phyloP scores from a whole-genome alignment of 306 rosid genomes.

The Castanea sativa region DNA sequence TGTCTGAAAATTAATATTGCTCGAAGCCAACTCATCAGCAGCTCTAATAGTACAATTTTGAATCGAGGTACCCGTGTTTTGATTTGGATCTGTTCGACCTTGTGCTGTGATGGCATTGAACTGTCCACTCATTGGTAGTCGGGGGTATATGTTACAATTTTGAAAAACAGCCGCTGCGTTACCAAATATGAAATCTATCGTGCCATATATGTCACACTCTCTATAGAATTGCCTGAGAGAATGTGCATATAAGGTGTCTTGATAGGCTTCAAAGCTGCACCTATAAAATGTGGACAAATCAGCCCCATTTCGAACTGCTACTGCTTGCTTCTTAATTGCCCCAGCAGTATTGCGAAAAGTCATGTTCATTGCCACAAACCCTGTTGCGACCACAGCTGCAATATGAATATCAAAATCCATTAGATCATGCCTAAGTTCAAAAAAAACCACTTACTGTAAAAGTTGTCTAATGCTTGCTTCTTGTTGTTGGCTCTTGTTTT shows the following conservation, averaged over 20 bases:
- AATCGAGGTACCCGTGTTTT: constrained; percentile 71
- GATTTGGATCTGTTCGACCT: constrained; percentile 69
- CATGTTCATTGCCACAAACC: constrained; percentile 70
- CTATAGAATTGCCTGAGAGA: constrained; percentile 74
- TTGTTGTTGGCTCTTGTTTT: too few relatives aligned
- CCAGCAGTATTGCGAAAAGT: constrained; percentile 84
- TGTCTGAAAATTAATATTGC: constrained; percentile 26
- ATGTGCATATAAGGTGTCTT: constrained; percentile 77
- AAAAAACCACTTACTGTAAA: too few relatives aligned
- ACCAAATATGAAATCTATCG: constrained; percentile 81
- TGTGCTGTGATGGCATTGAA: constrained; percentile 77
- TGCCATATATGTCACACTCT: constrained; percentile 82
- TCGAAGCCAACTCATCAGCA: constrained; percentile 40
- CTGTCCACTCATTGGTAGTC: constrained; percentile 52
- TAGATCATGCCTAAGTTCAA: background rate
- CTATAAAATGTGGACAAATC: constrained; percentile 65
- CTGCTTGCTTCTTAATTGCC: constrained; percentile 71
- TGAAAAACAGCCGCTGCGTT: constrained; percentile 73
- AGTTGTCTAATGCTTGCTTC: too few relatives aligned
- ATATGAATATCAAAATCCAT: background rate
- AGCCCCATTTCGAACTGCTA: constrained; percentile 69
- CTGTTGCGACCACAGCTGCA: constrained; percentile 62
- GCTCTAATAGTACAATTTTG: constrained; percentile 51
- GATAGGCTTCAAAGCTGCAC: constrained; percentile 84
- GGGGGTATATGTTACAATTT: constrained; percentile 61